phyloP scores from a whole-genome alignment of 2,329 filamentous ascomycete species.

The Epichloe scottii region DNA sequence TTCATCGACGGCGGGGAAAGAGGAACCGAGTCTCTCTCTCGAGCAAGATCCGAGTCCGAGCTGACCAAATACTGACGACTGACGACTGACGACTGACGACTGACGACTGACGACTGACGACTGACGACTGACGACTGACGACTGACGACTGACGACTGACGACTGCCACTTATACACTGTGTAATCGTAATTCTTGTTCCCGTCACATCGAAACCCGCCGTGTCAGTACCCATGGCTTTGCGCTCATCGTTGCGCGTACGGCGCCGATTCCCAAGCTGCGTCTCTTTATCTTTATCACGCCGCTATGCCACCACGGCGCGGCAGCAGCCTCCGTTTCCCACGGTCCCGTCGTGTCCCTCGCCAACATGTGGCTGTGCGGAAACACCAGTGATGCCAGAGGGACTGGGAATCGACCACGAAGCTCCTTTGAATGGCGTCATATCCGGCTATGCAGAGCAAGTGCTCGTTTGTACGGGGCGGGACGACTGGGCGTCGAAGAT shows the following conservation, averaged over 20 bases:
- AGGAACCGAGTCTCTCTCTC: neutral
- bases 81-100: too few species aligned
- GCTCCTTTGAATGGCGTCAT: slow-evolving; percentile 65
- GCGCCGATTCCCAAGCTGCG: neutral
- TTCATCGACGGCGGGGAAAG: neutral
- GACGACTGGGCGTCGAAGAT: slow-evolving; percentile 74
- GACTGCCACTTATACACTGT: too few species aligned
- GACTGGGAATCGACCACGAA: slow-evolving; percentile 62
- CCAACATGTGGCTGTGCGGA: slow-evolving; percentile 66
- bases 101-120: too few species aligned
- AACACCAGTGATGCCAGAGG: slow-evolving; percentile 49
- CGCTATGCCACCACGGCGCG: slow-evolving; percentile 10
- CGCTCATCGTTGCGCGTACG: neutral
- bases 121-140: too few species aligned
- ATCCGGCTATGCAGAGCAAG: slow-evolving; percentile 65
- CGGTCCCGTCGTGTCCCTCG: slow-evolving; percentile 51
- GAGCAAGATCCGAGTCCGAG: slow-evolving; percentile 12
- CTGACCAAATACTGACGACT: slow-evolving; percentile 3
- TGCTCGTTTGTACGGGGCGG: slow-evolving; percentile 71
- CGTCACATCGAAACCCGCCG: neutral
- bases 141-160: too few species aligned
- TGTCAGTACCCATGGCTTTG: slow-evolving; percentile 1
- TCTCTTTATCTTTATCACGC: neutral
- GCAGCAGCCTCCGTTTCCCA: slow-evolving; percentile 23
- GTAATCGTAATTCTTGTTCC: too few species aligned